phyloP scores from a whole-genome alignment of 257 asterid species.

The Solanum peruvianum region DNA sequence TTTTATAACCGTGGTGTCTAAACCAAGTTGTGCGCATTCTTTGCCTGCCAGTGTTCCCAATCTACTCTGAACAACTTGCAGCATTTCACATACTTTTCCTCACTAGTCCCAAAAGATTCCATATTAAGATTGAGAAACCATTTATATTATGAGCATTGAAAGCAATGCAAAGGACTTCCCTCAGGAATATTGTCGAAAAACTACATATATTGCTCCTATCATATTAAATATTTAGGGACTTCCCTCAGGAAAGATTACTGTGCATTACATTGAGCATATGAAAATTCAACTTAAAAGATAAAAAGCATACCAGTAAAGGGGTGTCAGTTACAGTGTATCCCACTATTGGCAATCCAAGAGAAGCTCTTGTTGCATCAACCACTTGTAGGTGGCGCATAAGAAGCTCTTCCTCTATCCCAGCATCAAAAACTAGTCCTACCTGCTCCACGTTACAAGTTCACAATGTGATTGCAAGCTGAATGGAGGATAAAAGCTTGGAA shows the following conservation, averaged over 20 bases:
- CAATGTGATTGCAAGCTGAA: conserved; percentile 1
- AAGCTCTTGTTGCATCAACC: conserved; percentile 89
- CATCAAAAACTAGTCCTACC: conserved; percentile 88
- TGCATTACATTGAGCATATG: not conserved
- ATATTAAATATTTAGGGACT: not conserved
- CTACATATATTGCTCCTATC: not conserved
- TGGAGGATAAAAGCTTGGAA: not conserved
- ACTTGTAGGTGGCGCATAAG: conserved; percentile 80
- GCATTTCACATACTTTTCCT: not conserved
- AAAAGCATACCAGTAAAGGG: conserved; percentile 52
- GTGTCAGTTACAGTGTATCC: conserved; percentile 71
- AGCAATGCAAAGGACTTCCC: not conserved
- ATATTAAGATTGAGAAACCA: not conserved
- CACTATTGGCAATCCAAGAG: conserved; percentile 77
- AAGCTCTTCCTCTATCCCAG: conserved; percentile 82
- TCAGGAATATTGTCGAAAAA: not conserved
- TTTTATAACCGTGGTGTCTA: not conserved
- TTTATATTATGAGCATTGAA: not conserved
- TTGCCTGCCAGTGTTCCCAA: not conserved
- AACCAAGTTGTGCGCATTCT: not conserved
- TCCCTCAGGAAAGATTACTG: not conserved
- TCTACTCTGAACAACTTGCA: not conserved
- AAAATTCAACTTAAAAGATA: not conserved
- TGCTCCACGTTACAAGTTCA: conserved; percentile 14
- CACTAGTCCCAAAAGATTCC: not conserved